Conservation (phyloP, 2,329 filamentous ascomycete genomes). For the Dactylellina parvicollis region DNA sequence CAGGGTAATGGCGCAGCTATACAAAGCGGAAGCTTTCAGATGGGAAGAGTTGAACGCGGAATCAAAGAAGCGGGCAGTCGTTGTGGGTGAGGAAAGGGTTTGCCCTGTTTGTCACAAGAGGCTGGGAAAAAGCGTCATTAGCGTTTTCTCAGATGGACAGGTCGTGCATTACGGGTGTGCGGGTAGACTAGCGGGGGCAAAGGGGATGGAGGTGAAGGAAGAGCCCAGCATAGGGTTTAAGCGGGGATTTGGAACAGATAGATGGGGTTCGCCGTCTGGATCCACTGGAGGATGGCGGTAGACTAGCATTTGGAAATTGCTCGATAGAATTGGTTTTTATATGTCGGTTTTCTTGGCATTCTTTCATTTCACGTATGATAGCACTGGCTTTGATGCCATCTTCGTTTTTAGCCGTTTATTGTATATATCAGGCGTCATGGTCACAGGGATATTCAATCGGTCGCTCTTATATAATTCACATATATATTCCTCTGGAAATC, state of each 20-base stretch:
- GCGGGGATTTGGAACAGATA: slow-evolving; percentile 40
- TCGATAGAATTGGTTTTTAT: background rate
- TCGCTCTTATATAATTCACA: slow-evolving; percentile 14
- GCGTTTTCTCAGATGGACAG: slow-evolving; percentile 75
- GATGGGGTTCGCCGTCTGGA: slow-evolving; percentile 28
- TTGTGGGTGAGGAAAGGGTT: slow-evolving; percentile 85
- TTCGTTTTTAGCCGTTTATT: slow-evolving; percentile 21
- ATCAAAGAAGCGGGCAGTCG: slow-evolving; percentile 74
- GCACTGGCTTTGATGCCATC: slow-evolving; percentile 19
- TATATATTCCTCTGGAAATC: background rate
- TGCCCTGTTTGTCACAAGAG: slow-evolving; percentile 94
- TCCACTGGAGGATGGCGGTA: slow-evolving; percentile 33
- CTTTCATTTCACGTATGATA: slow-evolving; percentile 37
- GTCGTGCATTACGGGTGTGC: slow-evolving; percentile 86
- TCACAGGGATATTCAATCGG: slow-evolving; percentile 21
- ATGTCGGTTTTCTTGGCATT: background rate
- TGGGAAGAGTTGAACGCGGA: slow-evolving; percentile 77
- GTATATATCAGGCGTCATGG: slow-evolving; percentile 51
- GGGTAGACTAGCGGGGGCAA: slow-evolving; percentile 41
- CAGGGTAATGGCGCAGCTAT: slow-evolving; percentile 78
- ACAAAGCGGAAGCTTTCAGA: slow-evolving; percentile 80
- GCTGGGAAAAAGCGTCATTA: slow-evolving; percentile 87
- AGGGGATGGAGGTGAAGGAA: slow-evolving; percentile 45
- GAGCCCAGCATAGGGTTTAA: slow-evolving; percentile 19
- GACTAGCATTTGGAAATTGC: background rate